Percentiles rank a stretch among this genome's conserved stretches.
Conservation (phyloP, 1,284 basidiomycete species). For the Ceratobasidium sp. region DNA sequence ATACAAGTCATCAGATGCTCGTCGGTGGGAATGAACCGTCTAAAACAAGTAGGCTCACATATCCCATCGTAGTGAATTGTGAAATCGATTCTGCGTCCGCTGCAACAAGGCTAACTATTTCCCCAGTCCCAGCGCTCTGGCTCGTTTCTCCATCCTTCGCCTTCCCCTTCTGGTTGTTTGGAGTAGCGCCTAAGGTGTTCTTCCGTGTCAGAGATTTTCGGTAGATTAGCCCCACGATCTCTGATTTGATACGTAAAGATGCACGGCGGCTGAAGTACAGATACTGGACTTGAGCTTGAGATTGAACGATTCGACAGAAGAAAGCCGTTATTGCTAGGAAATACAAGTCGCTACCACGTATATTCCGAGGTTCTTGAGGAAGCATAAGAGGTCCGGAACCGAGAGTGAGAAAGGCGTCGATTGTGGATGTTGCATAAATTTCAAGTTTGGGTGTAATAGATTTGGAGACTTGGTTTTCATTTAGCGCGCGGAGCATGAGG, state of each 20-base stretch:
- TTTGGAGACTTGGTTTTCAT: background rate
- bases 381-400: background rate
- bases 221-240: constrained; percentile 36
- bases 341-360: too few relatives aligned
- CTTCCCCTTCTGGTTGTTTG: too few relatives aligned
- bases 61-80: background rate
- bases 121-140: constrained; percentile 28
- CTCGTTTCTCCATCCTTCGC: constrained; percentile 1
- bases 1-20: background rate
- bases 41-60: background rate
- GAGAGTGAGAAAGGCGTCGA: background rate
- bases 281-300: constrained; percentile 30
- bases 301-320: constrained; percentile 31
- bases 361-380: too few relatives aligned
- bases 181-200: constrained; percentile 27
- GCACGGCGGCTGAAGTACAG: constrained; percentile 33
- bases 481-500: constrained; percentile 20
- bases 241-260: constrained; percentile 15
- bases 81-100: constrained; percentile 33
- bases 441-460: background rate
- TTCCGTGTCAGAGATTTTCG: constrained; percentile 36
- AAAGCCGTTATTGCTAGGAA: constrained; percentile 28
- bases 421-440: background rate
- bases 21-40: background rate
- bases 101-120: constrained; percentile 33